Conservation (phyloP, 768 basidiomycete genomes). For the Mycena indigotica region DNA sequence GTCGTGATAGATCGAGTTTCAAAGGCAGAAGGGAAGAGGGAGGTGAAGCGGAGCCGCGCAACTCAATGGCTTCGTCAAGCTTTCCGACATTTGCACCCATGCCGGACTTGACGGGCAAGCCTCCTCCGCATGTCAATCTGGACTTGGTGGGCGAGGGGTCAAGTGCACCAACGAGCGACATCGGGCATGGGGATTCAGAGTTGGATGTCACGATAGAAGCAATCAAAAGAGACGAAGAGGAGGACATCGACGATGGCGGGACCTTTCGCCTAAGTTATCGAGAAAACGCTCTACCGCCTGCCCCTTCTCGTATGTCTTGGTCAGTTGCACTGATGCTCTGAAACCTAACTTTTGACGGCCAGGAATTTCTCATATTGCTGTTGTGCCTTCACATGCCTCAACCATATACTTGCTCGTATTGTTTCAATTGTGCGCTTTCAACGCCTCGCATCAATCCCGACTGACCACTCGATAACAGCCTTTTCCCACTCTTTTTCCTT, state of each 20-base stretch:
- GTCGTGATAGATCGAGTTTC: neutral
- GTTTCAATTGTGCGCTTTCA: conserved; percentile 53
- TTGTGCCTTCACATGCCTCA: conserved; percentile 37
- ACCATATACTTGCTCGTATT: conserved; percentile 54
- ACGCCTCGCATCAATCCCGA: neutral
- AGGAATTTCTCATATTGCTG: conserved; percentile 27
- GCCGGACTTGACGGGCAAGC: conserved; percentile 11
- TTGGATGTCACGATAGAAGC: neutral
- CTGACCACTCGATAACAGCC: conserved; percentile 31
- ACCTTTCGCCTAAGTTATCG: neutral
- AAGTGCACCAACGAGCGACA: conserved; percentile 1
- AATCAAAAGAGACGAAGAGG: conserved; percentile 1
- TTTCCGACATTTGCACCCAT: conserved; percentile 36
- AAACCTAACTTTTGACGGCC: conserved; percentile 15
- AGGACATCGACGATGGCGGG: neutral
- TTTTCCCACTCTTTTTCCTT: conserved; percentile 48
- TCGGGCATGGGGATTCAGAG: neutral
- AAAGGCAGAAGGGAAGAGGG: neutral
- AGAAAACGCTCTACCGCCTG: neutral
- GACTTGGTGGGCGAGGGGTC: conserved; percentile 10
- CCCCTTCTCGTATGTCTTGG: neutral
- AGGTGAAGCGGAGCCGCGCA: conserved; percentile 11
- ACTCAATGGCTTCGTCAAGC: conserved; percentile 34
- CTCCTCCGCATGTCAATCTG: conserved; percentile 17
- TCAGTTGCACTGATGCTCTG: neutral